Evolutionary conservation across 2,329 filamentous ascomycete genomes (phyloP), one percentile per base, ranked within the genome.

Genomic region (Neofusicoccum kwambonambiense): DNA sequence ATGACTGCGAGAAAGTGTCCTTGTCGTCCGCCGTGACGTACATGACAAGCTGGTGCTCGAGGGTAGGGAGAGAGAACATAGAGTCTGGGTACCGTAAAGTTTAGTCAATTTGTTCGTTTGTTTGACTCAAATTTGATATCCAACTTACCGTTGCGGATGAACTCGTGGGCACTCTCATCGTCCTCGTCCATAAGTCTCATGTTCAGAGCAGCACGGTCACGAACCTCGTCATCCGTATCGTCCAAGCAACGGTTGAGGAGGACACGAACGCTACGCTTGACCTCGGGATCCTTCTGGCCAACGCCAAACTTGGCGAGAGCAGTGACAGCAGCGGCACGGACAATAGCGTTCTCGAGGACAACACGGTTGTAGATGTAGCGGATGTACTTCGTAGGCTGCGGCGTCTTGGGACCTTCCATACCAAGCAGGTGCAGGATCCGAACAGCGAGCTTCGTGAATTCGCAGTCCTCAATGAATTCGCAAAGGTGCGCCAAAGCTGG

Each of bases 341-440:
- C 93, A 68, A 97, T 93, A 45, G 95, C 93, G 75, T 99, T 99
- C 80, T 99, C 95, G 61, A 99, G 82, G 15, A 99, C 95, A 22
- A 99, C 94, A 66, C 95, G 88, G 82, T 99, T 99, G 83, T 99
- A 99, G 75, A 99, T 99, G 79, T 98, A 99, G 65, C 95, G 91
- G 71, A 99, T 97, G 78, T 97, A 99, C 84, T 99, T 98, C 64
- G 95, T 98, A 0, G 95, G 95, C 72, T 97, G 92, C 15, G 91
- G 89, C 3, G 94, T 97, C 82, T 95, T 96, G 68, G 95, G 95
- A 0, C 95, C 95, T 81, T 99, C 95, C 34, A 94, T 85, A 72
- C 95, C 95, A 49, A 99, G 89, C 19, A 99, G 86, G 78, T 99
- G 94, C 64, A 99, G 82, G 71, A 99, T 96, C 66, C 95, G 90